Conservation (phyloP, 2,329 filamentous ascomycete species). For the Leptographium flavum region DNA sequence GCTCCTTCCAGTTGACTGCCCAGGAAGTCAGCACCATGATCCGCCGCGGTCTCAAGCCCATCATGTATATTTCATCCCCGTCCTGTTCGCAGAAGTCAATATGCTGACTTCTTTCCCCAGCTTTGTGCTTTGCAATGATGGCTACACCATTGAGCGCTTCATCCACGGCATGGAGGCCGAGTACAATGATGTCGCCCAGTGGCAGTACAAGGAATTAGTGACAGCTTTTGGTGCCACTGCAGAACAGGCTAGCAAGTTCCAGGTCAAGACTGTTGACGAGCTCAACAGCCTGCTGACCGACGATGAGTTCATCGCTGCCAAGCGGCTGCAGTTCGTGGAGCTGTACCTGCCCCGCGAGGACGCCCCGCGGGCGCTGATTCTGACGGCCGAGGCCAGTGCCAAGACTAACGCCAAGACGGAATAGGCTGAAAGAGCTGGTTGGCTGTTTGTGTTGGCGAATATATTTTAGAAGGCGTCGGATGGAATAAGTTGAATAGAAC, state of each 20-base stretch:
- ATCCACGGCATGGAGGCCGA: slow-evolving; percentile 69
- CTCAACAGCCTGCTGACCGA: slow-evolving; percentile 10
- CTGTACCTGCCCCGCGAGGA: slow-evolving; percentile 69
- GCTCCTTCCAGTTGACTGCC: slow-evolving; percentile 70
- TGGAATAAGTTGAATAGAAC: neutral
- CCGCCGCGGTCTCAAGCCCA: slow-evolving; percentile 56
- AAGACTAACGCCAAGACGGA: slow-evolving; percentile 43
- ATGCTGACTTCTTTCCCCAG: slow-evolving; percentile 19
- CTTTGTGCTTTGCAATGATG: slow-evolving; percentile 77
- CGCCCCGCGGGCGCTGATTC: slow-evolving; percentile 54
- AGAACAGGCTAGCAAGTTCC: slow-evolving; percentile 9
- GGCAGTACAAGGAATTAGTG: slow-evolving; percentile 41
- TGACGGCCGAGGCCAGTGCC: slow-evolving; percentile 58
- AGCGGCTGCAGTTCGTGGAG: slow-evolving; percentile 58
- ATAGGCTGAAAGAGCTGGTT: slow-evolving; percentile 7
- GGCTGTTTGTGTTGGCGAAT: neutral
- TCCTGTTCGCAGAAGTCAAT: neutral
- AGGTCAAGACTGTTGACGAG: slow-evolving; percentile 10
- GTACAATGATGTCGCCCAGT: slow-evolving; percentile 70
- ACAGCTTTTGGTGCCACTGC: slow-evolving; percentile 10
- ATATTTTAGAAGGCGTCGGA: neutral
- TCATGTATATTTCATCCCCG: slow-evolving; percentile 41
- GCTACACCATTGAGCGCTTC: slow-evolving; percentile 78
- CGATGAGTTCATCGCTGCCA: slow-evolving; percentile 26
- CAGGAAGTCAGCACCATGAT: slow-evolving; percentile 81